Evolutionary conservation across 768 basidiomycete genomes (phyloP).

Genomic region (Termitomyces sp.): DNA sequence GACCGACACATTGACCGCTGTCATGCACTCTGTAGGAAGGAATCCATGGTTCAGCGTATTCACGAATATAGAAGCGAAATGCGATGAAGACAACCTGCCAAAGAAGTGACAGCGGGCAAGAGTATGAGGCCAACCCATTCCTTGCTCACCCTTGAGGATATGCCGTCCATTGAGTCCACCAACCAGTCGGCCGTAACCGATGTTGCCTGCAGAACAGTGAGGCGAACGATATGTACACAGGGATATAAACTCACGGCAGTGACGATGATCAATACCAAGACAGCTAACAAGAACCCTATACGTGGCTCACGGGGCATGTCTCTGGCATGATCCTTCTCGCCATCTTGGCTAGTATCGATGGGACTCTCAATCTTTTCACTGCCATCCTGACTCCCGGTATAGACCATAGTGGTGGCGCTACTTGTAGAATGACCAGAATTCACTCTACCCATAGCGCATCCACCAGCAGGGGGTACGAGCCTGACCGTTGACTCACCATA

Average conservation of each 20-base stretch:
- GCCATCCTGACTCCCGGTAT: slow-evolving; percentile 3
- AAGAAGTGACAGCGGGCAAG: slow-evolving; percentile 76
- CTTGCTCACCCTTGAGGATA: slow-evolving; percentile 67
- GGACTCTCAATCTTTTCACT: slow-evolving; percentile 4
- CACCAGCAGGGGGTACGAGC: slow-evolving; percentile 7
- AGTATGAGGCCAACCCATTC: slow-evolving; percentile 90
- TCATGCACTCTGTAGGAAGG: slow-evolving; percentile 72
- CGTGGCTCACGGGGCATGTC: slow-evolving; percentile 35
- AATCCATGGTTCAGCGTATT: neutral
- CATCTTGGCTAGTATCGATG: neutral
- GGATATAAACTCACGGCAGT: slow-evolving; percentile 49
- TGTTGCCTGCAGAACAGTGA: slow-evolving; percentile 32
- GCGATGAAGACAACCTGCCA: slow-evolving; percentile 48
- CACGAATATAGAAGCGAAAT: neutral
- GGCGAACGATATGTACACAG: neutral
- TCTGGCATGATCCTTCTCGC: neutral
- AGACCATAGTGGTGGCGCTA: slow-evolving; percentile 1
- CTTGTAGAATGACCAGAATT: neutral
- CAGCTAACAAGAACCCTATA: slow-evolving; percentile 53
- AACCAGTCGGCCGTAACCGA: slow-evolving; percentile 60
- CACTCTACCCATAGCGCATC: slow-evolving; percentile 7
- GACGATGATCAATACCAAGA: slow-evolving; percentile 49
- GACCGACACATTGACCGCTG: slow-evolving; percentile 85
- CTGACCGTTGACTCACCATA: slow-evolving; percentile 12
- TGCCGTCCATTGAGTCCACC: slow-evolving; percentile 79